Evolutionary conservation across 2,329 filamentous ascomycete species (phyloP).

Genomic region (Gyromitra esculenta): DNA sequence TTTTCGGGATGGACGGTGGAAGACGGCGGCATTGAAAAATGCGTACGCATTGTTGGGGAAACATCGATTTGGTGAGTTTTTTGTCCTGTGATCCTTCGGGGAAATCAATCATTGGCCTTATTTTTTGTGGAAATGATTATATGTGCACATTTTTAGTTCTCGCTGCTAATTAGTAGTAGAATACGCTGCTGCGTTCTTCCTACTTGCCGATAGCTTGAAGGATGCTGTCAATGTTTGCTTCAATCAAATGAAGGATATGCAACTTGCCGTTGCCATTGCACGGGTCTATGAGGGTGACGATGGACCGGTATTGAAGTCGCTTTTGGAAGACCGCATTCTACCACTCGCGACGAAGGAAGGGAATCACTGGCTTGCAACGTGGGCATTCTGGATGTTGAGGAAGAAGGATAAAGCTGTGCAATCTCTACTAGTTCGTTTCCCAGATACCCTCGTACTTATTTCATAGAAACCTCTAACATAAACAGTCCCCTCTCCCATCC

Average conservation of each 20-base stretch:
- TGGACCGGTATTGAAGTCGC: conserved; percentile 74
- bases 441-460: neutral
- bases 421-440: conserved; percentile 75
- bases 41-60: conserved; percentile 94
- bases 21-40: conserved; percentile 90
- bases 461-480: conserved; percentile 29
- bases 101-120: conserved; percentile 3
- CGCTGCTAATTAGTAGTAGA: conserved; percentile 64
- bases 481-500: conserved; percentile 78
- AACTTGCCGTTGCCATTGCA: conserved; percentile 87
- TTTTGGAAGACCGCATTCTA: conserved; percentile 83
- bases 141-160: neutral
- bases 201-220: conserved; percentile 83
- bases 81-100: neutral
- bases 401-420: conserved; percentile 84
- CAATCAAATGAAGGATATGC: conserved; percentile 85
- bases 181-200: conserved; percentile 95
- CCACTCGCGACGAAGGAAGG: conserved; percentile 79
- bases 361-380: conserved; percentile 92
- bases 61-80: conserved; percentile 76
- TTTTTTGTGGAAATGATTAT: neutral
- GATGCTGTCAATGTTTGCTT: conserved; percentile 88
- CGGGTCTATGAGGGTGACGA: conserved; percentile 88
- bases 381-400: conserved; percentile 92
- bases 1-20: conserved; percentile 87